Conservation (phyloP, 2,329 filamentous ascomycete species). For the Metarhizium album region DNA sequence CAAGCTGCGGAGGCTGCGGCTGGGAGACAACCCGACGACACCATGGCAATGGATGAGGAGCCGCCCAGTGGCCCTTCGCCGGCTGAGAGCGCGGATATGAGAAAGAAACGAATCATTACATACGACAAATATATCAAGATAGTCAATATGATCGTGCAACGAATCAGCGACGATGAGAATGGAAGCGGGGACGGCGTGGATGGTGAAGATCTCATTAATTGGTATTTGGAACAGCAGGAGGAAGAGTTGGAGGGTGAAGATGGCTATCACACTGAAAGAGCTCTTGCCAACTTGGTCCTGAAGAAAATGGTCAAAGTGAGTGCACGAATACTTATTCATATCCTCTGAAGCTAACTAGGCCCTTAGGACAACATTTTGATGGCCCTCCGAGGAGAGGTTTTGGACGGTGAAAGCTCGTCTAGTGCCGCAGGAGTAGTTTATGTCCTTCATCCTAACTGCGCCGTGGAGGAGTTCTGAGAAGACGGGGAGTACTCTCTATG, state of each 20-base stretch:
- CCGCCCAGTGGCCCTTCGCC: not conserved
- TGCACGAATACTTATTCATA: conserved; percentile 8
- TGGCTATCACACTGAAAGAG: conserved; percentile 65
- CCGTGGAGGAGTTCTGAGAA: conserved; percentile 53
- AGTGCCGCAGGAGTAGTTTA: conserved; percentile 49
- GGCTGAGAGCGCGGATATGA: conserved; percentile 16
- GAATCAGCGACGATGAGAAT: conserved; percentile 74
- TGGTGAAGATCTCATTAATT: conserved; percentile 68
- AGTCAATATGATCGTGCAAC: conserved; percentile 72
- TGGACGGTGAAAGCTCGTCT: conserved; percentile 36
- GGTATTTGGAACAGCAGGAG: conserved; percentile 91
- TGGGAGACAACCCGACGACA: conserved; percentile 33
- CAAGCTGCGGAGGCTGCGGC: conserved; percentile 29
- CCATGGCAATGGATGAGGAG: conserved; percentile 27
- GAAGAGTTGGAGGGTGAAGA: conserved; percentile 71
- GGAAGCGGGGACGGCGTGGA: conserved; percentile 71
- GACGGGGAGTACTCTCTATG: not conserved
- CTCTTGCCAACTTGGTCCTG: conserved; percentile 71
- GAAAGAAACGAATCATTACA: conserved; percentile 74
- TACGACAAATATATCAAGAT: conserved; percentile 93
- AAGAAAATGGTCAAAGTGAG: conserved; percentile 92
- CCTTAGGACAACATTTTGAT: conserved; percentile 79
- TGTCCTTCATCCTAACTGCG: conserved; percentile 89
- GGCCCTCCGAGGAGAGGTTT: conserved; percentile 57
- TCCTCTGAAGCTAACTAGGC: conserved; percentile 17